phyloP scores from a whole-genome alignment of 2,329 filamentous ascomycete species.

The Coniochaeta sp. region DNA sequence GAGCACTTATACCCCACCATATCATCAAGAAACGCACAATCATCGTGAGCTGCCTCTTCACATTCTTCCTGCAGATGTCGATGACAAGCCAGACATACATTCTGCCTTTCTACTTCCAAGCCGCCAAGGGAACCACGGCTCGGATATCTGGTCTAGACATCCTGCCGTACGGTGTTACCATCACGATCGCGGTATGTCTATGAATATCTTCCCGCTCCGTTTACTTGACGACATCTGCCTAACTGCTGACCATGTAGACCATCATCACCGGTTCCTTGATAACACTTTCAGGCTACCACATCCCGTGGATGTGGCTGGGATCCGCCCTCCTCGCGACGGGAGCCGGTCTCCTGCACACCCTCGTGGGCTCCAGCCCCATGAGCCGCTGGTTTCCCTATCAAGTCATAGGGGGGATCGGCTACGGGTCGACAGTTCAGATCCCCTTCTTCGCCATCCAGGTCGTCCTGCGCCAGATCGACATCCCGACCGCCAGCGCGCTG shows the following conservation, averaged over 20 bases:
- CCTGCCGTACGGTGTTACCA: conserved; percentile 16
- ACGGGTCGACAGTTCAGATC: conserved; percentile 30
- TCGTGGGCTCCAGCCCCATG: conserved; percentile 4
- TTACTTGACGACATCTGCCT: not conserved
- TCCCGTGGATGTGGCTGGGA: conserved; percentile 9
- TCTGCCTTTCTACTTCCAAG: conserved; percentile 8
- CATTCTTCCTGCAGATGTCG: not conserved
- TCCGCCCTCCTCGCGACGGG: conserved; percentile 8
- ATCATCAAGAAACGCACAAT: not conserved
- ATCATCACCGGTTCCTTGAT: conserved; percentile 18
- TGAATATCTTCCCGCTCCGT: conserved; percentile 1
- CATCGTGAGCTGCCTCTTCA: not conserved
- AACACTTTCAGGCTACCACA: conserved; percentile 12
- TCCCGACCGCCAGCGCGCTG: not conserved
- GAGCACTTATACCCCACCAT: not conserved
- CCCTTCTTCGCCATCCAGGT: conserved; percentile 19
- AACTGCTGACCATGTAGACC: not conserved
- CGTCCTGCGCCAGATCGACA: not conserved
- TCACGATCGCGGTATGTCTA: conserved; percentile 5
- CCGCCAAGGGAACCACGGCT: conserved; percentile 11
- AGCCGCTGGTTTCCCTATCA: conserved; percentile 13
- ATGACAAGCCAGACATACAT: not conserved
- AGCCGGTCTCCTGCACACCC: conserved; percentile 8
- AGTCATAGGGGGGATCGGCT: conserved; percentile 9
- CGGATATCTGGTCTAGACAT: conserved; percentile 19